Percentiles rank a stretch among this genome's conserved stretches.
These are phyloP conservation scores for Zygoascus hellenicus DNA, from an alignment of 1,139 yeast genomes.

Conservation along the genomic window DNA sequence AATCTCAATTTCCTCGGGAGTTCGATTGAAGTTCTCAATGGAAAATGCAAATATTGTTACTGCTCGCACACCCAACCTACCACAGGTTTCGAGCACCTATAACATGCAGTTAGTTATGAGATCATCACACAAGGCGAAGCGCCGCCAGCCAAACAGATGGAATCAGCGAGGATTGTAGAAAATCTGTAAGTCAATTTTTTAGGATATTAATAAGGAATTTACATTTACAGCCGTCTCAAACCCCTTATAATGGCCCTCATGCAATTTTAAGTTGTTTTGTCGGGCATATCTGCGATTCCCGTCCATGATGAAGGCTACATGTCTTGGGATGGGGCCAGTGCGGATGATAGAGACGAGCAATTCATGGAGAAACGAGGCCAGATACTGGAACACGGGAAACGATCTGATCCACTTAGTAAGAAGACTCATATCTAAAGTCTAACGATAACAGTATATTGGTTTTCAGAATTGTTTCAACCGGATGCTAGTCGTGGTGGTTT, in stretches of 20 bases:
- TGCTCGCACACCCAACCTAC: slow-evolving; percentile 73
- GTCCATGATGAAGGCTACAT: slow-evolving; percentile 94
- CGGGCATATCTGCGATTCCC: slow-evolving; percentile 90
- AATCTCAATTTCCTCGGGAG: slow-evolving; percentile 73
- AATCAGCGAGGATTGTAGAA: background rate
- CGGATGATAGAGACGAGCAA: slow-evolving; percentile 35
- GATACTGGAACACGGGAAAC: slow-evolving; percentile 25
- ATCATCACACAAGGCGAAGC: background rate
- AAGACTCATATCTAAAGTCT: background rate
- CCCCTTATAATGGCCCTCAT: slow-evolving; percentile 91
- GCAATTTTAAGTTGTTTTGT: slow-evolving; percentile 60
- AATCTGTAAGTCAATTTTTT: background rate
- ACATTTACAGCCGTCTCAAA: slow-evolving; percentile 70
- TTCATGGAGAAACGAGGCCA: slow-evolving; percentile 24
- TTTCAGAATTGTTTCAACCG: no score
- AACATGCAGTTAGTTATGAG: slow-evolving; percentile 1
- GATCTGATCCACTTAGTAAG: slow-evolving; percentile 18
- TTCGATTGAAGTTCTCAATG: slow-evolving; percentile 88
- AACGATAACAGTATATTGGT: background rate
- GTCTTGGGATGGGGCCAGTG: slow-evolving; percentile 83
- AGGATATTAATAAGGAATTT: slow-evolving; percentile 5
- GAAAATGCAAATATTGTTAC: slow-evolving; percentile 95
- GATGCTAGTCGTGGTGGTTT: no score
- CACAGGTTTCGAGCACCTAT: slow-evolving; percentile 63
- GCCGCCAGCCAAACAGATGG: background rate